Conservation (phyloP, 1,139 yeast genomes). For the Wickerhamomyces sp. region DNA sequence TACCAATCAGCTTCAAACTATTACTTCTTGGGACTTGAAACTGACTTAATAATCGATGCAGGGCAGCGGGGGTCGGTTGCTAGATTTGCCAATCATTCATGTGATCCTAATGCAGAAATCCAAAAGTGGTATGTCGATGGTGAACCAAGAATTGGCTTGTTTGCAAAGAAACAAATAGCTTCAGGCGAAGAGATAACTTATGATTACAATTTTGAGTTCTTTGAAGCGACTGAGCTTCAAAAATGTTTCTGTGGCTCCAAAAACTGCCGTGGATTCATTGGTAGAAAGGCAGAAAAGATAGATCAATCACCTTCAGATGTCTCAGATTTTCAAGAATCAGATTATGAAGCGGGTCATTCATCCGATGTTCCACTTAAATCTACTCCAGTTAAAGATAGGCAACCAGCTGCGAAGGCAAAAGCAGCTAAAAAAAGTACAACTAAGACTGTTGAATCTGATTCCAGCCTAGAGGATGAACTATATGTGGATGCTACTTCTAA, state of each 20-base stretch:
- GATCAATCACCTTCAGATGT: background rate
- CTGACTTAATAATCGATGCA: constrained; percentile 35
- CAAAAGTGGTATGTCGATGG: constrained; percentile 39
- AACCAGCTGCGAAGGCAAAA: background rate
- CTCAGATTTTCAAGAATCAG: background rate
- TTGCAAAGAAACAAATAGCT: constrained; percentile 28
- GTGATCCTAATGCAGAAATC: constrained; percentile 38
- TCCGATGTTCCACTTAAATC: no score
- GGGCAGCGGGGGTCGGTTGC: constrained; percentile 38
- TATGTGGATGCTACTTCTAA: no score
- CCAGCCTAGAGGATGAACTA: background rate
- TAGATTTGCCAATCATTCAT: constrained; percentile 40
- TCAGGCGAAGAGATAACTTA: constrained; percentile 35
- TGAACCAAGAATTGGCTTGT: constrained; percentile 36
- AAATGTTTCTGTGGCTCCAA: constrained; percentile 34
- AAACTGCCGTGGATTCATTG: constrained; percentile 35
- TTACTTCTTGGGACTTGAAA: constrained; percentile 33
- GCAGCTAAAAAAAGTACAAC: background rate
- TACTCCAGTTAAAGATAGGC: background rate
- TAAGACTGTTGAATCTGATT: background rate
- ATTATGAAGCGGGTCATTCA: background rate
- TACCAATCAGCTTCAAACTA: constrained; percentile 22
- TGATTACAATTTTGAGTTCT: constrained; percentile 39
- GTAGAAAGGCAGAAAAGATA: constrained; percentile 16
- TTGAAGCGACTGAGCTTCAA: constrained; percentile 33